Conservation (phyloP, 768 basidiomycete species). For the Tephrocybe sp. region DNA sequence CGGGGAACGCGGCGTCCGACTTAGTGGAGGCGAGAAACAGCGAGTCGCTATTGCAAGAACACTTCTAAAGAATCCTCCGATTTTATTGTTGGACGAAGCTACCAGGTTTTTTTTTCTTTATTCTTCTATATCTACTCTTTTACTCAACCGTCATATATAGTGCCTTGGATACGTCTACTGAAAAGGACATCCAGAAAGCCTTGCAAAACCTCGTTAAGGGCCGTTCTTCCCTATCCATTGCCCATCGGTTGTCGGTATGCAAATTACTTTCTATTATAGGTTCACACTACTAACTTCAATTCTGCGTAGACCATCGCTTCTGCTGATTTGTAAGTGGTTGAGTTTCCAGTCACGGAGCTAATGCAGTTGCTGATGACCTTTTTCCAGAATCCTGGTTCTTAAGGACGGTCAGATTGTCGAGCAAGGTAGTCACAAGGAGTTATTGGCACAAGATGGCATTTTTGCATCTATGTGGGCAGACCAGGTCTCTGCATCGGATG, state of each 20-base stretch:
- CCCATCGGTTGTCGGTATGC: constrained; percentile 75
- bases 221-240: constrained; percentile 75
- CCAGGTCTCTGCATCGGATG: constrained; percentile 69
- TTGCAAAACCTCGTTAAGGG: constrained; percentile 78
- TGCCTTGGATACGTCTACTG: constrained; percentile 87
- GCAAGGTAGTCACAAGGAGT: constrained; percentile 75
- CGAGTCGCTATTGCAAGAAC: constrained; percentile 87
- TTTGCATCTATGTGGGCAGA: constrained; percentile 91
- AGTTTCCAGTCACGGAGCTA: background rate
- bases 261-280: background rate
- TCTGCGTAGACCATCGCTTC: constrained; percentile 49
- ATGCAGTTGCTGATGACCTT: background rate
- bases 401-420: constrained; percentile 90
- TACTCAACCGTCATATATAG: constrained; percentile 30
- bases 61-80: constrained; percentile 81
- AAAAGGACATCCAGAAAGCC: constrained; percentile 87
- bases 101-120: constrained; percentile 47
- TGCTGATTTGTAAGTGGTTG: constrained; percentile 53
- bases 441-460: constrained; percentile 67
- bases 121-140: background rate
- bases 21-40: constrained; percentile 90
- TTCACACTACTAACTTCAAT: constrained; percentile 20
- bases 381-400: constrained; percentile 79
- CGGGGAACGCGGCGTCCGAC: constrained; percentile 84
- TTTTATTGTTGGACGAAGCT: constrained; percentile 77